Conservation (phyloP, 2,329 filamentous ascomycete genomes). For the Rutstroemia sp. region DNA sequence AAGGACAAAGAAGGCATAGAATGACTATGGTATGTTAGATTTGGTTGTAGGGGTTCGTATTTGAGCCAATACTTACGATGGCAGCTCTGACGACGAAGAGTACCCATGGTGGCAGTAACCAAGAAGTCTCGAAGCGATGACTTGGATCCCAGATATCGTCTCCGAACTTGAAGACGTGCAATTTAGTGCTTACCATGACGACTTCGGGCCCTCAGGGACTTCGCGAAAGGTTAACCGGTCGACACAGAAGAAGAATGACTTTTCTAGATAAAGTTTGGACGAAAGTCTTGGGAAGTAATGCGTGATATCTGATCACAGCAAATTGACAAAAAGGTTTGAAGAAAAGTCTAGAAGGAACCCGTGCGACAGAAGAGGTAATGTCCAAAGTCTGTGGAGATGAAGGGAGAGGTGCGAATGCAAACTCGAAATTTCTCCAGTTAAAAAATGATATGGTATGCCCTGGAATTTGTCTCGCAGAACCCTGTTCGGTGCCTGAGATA, state of each 20-base stretch:
- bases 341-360: no score
- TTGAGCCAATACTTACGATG: slow-evolving; percentile 37
- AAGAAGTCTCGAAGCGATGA: slow-evolving; percentile 72
- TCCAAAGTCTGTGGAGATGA: no score
- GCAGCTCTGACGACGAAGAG: slow-evolving; percentile 51
- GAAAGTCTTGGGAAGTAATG: no score
- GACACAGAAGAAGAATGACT: no score
- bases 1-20: slow-evolving; percentile 65
- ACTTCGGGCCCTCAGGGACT: background rate
- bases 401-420: no score
- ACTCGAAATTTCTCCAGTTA: no score
- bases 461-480: background rate
- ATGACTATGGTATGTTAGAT: slow-evolving; percentile 30
- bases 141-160: slow-evolving; percentile 31
- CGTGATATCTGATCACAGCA: no score
- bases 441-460: no score
- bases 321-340: no score
- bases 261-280: no score
- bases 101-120: slow-evolving; percentile 61
- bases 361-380: no score
- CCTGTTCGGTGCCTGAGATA: background rate
- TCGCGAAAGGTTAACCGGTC: background rate
- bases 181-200: background rate
- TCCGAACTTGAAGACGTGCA: background rate
- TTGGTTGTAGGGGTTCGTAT: background rate